Evolutionary conservation across 2,329 filamentous ascomycete species (phyloP), one percentile per base, ranked within the genome.

Genomic region (Pleoardoris graminearum): DNA sequence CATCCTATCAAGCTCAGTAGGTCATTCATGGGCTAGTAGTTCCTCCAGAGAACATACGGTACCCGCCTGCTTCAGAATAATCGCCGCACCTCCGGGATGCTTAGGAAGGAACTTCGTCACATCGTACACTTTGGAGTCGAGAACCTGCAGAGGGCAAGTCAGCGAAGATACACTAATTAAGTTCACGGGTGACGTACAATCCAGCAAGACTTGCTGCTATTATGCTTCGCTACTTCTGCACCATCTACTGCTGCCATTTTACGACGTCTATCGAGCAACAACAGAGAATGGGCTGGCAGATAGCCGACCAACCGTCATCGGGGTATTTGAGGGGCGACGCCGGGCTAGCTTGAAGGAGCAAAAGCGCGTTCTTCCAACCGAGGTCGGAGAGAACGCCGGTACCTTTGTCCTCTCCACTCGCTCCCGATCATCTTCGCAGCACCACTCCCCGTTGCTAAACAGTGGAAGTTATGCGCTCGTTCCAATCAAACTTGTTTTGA

Each of bases 121-220:
- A 68, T 90, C 83, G 74, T 86, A 89, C 4, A 89, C 84, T 57
- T 83, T 81, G 30, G 81, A 81, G 65, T 89, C 82, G 7, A 90
- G 79, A 5, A 88, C 44, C 44, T 47, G n/a, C 8, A 47, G 21
- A 38, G 33, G 10, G 32, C 30, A 36, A 14, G 32, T 36, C 2
- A 37, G 16, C 22, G 19, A 17, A 21, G 3, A 14, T 29, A 7
- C 5, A 11, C 10, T 8, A 30, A 4, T 37, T 1, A n/a, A 3
- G 14, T 25, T 14, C 3, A 19, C n/a, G 22, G 17, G n/a, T 19
- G 33, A n/a, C 44, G 22, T 47, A 47, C 85, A 44, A 89, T 82
- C 87, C 87, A 90, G 59, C 76, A 78, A 7, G 66, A 66, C 8
- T 69, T 65, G 42, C 66, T 70, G 45, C 43, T 68, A 35, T 58